A percentile compares a stretch with the other conserved stretches of the same genome.
phyloP scores from a whole-genome alignment of 2,329 filamentous ascomycete species.

The Aspergillus viridinutans region DNA sequence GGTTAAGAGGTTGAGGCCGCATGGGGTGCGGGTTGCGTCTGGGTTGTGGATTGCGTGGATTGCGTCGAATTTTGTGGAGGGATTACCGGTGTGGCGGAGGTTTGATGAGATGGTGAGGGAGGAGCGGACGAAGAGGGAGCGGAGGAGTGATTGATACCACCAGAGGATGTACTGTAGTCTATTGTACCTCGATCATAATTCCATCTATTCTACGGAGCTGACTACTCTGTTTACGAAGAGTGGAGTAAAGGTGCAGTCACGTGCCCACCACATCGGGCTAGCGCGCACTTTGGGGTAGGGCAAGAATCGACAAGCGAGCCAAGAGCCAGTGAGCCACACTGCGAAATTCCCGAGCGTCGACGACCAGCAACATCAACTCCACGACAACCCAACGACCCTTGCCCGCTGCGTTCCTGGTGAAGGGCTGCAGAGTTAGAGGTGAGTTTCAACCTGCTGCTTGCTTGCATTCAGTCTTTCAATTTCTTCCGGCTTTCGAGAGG shows the following conservation, averaged over 20 bases:
- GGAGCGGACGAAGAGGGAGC: constrained; percentile 31
- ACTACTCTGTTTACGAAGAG: no score
- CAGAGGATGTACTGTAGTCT: constrained; percentile 5
- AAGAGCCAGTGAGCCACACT: constrained; percentile 26
- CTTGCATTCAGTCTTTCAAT: constrained; percentile 4
- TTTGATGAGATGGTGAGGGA: constrained; percentile 43
- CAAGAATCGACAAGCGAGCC: constrained; percentile 41
- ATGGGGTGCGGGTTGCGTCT: constrained; percentile 50
- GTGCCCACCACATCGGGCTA: constrained; percentile 20
- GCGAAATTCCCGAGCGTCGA: constrained; percentile 39
- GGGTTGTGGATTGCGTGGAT: constrained; percentile 53
- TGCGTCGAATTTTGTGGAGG: constrained; percentile 51
- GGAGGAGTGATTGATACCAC: constrained; percentile 5
- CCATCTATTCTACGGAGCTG: no score
- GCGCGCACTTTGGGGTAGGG: constrained; percentile 33
- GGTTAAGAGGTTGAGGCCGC: constrained; percentile 43
- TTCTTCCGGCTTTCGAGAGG: no score
- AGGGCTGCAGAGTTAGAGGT: constrained; percentile 44
- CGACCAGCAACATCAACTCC: constrained; percentile 37
- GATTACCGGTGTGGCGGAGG: constrained; percentile 46
- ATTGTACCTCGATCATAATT: no score
- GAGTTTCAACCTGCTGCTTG: constrained; percentile 25
- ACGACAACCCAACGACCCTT: constrained; percentile 39
- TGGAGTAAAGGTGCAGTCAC: constrained; percentile 14
- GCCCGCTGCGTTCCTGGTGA: constrained; percentile 42